Evolutionary conservation across 805 yeast genomes (phyloP).

Genomic region (Yamadazyma philogaea): DNA sequence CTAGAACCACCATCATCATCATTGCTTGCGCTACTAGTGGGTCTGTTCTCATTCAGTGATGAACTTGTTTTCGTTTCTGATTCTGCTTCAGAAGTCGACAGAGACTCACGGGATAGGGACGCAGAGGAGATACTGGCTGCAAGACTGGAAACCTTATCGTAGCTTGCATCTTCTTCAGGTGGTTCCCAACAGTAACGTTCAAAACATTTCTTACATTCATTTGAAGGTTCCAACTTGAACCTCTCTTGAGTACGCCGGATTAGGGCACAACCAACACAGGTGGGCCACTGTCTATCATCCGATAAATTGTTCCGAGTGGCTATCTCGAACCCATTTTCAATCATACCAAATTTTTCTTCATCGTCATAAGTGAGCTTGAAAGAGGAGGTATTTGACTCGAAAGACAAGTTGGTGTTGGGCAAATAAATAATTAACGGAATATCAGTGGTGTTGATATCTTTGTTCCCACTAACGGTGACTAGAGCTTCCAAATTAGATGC

Average conservation of each 20-base stretch:
- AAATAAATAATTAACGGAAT: constrained; percentile 69
- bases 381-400: constrained; percentile 68
- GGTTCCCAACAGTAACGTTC: constrained; percentile 68
- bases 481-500: constrained; percentile 58
- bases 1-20: background rate
- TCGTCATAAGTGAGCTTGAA: constrained; percentile 59
- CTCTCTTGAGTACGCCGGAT: constrained; percentile 75
- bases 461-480: constrained; percentile 21
- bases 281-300: constrained; percentile 62
- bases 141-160: constrained; percentile 1
- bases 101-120: background rate
- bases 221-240: constrained; percentile 53
- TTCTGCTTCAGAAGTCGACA: too few relatives aligned
- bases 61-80: too few relatives aligned
- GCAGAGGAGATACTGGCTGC: constrained; percentile 2
- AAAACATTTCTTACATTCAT: constrained; percentile 72
- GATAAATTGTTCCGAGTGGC: constrained; percentile 65
- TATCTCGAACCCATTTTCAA: constrained; percentile 73
- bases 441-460: constrained; percentile 23
- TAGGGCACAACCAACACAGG: constrained; percentile 81
- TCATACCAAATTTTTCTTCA: constrained; percentile 55
- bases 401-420: constrained; percentile 70
- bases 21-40: background rate
- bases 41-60: too few relatives aligned
- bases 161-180: background rate